phyloP scores from a whole-genome alignment of 129 eudicot genomes.

The Oenanthe sinensis region DNA sequence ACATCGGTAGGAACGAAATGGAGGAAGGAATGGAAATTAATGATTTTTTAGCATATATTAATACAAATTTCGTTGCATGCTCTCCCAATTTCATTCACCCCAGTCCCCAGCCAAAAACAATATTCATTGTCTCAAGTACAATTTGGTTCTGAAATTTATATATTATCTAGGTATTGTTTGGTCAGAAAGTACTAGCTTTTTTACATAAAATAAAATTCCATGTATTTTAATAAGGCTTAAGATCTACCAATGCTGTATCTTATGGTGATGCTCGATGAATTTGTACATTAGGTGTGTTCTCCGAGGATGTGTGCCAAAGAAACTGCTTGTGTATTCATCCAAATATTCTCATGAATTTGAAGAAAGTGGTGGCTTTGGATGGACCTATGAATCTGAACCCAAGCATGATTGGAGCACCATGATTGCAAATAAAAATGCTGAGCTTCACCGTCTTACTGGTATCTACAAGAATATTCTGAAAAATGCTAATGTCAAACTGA shows the following conservation, averaged over 20 bases:
- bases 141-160: background rate
- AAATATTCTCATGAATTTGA: slow-evolving; percentile 96
- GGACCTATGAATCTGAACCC: slow-evolving; percentile 85
- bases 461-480: slow-evolving; percentile 84
- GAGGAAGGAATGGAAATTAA: too few relatives aligned
- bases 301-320: slow-evolving; percentile 98
- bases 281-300: slow-evolving; percentile 78
- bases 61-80: background rate
- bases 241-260: background rate
- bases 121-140: background rate
- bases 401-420: slow-evolving; percentile 93
- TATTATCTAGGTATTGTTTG: background rate
- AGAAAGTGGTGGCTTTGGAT: slow-evolving; percentile 95
- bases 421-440: slow-evolving; percentile 96
- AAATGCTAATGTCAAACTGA: slow-evolving; percentile 71
- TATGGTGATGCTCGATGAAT: slow-evolving; percentile 18
- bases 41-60: background rate
- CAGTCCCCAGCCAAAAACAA: background rate
- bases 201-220: background rate
- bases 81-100: background rate
- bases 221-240: background rate
- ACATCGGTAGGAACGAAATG: background rate
- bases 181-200: too few relatives aligned
- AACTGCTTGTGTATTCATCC: slow-evolving; percentile 89
- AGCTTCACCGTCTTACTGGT: slow-evolving; percentile 87